A percentile compares a stretch with the other conserved stretches of the same genome.
phyloP scores from a whole-genome alignment of 2,329 filamentous ascomycete species.

The Trichoderma polysporum region DNA sequence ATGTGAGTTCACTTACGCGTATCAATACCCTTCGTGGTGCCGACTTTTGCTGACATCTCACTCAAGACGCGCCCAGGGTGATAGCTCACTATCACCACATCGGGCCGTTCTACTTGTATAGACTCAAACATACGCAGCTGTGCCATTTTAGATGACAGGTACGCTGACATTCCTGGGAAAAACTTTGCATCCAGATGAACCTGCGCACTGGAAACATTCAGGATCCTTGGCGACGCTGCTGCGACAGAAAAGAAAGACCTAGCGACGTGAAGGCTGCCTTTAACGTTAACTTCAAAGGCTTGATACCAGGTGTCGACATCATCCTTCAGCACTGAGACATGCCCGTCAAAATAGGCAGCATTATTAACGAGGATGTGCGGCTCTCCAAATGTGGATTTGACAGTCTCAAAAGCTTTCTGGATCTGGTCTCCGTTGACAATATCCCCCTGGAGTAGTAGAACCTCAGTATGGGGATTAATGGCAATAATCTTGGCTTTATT shows the following conservation, averaged over 20 bases:
- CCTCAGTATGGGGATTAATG: background rate
- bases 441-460: background rate
- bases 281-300: background rate
- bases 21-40: background rate
- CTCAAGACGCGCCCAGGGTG: background rate
- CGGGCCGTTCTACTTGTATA: background rate
- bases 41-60: background rate
- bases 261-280: background rate
- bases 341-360: background rate
- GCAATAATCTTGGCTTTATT: background rate
- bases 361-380: slow-evolving; percentile 9
- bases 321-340: background rate
- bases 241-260: background rate
- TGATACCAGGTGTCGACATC: background rate
- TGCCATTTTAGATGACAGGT: background rate
- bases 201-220: background rate
- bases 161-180: background rate
- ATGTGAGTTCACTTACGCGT: background rate
- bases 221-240: background rate
- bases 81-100: background rate
- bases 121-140: background rate
- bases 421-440: background rate
- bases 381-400: background rate
- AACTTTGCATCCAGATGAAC: background rate
- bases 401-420: background rate